Evolutionary conservation across 2,329 filamentous ascomycete species (phyloP).

Genomic region (Trichophyton simii): DNA sequence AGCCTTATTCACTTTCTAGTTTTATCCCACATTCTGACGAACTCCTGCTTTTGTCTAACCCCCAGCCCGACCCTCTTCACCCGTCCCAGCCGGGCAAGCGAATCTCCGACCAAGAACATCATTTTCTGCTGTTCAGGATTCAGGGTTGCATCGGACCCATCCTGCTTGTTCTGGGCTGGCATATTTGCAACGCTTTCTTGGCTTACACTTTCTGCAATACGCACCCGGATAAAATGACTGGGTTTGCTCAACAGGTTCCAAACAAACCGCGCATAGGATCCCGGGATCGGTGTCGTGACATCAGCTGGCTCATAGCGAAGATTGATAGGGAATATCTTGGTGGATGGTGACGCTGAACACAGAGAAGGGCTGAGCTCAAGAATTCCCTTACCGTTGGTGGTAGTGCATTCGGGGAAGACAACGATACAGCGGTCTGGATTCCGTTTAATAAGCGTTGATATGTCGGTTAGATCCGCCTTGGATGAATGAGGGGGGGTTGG

Average conservation of each 20-base stretch:
- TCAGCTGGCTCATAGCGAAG: conserved; percentile 80
- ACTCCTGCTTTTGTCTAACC: conserved; percentile 67
- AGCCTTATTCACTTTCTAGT: neutral
- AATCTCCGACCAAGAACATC: conserved; percentile 69
- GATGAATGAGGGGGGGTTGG: conserved; percentile 37
- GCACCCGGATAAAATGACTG: conserved; percentile 79
- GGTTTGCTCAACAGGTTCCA: conserved; percentile 78
- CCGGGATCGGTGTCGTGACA: conserved; percentile 79
- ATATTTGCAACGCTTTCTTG: conserved; percentile 43
- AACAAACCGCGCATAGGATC: conserved; percentile 58
- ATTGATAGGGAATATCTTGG: conserved; percentile 80
- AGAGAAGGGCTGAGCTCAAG: conserved; percentile 70
- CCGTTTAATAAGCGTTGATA: conserved; percentile 50
- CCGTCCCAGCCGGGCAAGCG: conserved; percentile 71
- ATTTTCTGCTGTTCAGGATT: conserved; percentile 52
- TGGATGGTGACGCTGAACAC: conserved; percentile 50
- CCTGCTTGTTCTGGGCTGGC: conserved; percentile 16
- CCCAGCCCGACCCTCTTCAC: conserved; percentile 83
- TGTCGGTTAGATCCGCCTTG: conserved; percentile 43
- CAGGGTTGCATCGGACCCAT: conserved; percentile 22
- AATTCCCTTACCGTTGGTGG: conserved; percentile 85
- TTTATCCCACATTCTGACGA: conserved; percentile 55
- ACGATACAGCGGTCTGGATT: conserved; percentile 67
- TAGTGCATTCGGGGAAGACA: conserved; percentile 87
- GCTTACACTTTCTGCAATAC: conserved; percentile 64